A percentile compares a stretch with the other conserved stretches of the same genome.
Evolutionary conservation across 2,329 filamentous ascomycete species (phyloP).

Genomic region (Xylariales sp.): DNA sequence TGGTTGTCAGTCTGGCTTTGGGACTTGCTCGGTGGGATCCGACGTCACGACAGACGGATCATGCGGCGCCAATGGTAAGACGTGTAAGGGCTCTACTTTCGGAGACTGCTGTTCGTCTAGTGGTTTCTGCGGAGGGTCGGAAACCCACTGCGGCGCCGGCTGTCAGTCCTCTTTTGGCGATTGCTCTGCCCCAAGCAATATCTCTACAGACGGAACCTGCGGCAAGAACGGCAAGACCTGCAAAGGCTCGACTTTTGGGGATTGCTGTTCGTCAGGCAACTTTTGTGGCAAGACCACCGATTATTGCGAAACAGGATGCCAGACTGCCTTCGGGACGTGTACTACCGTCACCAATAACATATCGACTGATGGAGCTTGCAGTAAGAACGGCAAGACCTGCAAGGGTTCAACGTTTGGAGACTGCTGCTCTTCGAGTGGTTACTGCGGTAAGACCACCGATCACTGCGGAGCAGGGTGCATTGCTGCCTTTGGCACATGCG

Average conservation of each 20-base stretch:
- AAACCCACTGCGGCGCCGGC: background rate
- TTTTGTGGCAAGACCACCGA: background rate
- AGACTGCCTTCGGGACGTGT: background rate
- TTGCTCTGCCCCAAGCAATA: background rate
- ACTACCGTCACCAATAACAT: background rate
- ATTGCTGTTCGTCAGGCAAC: background rate
- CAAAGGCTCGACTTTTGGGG: background rate
- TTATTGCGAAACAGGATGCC: background rate
- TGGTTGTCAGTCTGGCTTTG: background rate
- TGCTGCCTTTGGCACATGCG: constrained; percentile 10
- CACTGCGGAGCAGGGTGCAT: constrained; percentile 18
- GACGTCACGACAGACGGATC: background rate
- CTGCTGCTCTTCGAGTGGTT: constrained; percentile 13
- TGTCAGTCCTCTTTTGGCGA: constrained; percentile 1
- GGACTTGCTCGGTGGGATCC: background rate
- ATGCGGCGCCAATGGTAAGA: constrained; percentile 1
- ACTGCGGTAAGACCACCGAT: constrained; percentile 27
- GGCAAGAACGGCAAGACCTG: constrained; percentile 1
- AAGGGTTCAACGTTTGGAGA: background rate
- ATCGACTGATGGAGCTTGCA: constrained; percentile 1
- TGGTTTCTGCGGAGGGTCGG: background rate
- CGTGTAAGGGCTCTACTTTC: background rate
- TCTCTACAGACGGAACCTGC: constrained; percentile 2
- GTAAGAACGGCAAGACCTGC: constrained; percentile 5
- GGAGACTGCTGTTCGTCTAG: constrained; percentile 4